Evolutionary conservation across 176 grass and related monocot genomes (phyloP).

Genomic region (Typha latifolia): DNA sequence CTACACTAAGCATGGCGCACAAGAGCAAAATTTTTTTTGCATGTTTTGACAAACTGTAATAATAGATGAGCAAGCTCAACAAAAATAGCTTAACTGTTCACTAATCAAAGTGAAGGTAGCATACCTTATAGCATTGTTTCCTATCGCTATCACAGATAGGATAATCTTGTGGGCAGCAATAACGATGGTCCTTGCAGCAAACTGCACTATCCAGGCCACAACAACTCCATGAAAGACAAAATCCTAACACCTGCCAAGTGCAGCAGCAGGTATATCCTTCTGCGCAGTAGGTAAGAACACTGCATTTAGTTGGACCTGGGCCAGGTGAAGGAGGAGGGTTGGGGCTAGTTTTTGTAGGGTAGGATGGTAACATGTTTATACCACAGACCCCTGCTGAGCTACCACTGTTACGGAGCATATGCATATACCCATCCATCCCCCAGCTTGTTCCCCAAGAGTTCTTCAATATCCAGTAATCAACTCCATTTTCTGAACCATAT

Average conservation of each 20-base stretch:
- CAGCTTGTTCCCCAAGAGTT: constrained; percentile 88
- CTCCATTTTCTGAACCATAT: constrained; percentile 70
- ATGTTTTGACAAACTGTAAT: neutral
- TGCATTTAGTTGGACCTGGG: constrained; percentile 83
- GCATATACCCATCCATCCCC: constrained; percentile 90
- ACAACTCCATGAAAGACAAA: constrained; percentile 90
- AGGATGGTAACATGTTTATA: constrained; percentile 86
- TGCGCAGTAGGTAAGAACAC: constrained; percentile 58
- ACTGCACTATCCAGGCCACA: constrained; percentile 69
- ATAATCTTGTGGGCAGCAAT: constrained; percentile 73
- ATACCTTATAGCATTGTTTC: constrained; percentile 50
- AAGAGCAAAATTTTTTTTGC: neutral
- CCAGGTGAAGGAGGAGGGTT: constrained; percentile 81
- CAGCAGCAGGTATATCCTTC: constrained; percentile 85
- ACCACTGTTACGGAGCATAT: constrained; percentile 56
- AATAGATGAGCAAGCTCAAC: neutral
- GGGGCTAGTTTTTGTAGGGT: constrained; percentile 61
- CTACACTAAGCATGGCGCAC: no score
- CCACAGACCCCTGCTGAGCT: constrained; percentile 59
- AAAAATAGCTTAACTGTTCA: neutral
- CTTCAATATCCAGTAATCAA: constrained; percentile 96
- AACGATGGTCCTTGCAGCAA: constrained; percentile 64
- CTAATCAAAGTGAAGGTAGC: neutral
- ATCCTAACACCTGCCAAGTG: constrained; percentile 47
- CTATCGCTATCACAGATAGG: constrained; percentile 54